Evolutionary conservation across 441 rosid species (phyloP).

Genomic region (Adansonia madagascariensis): DNA sequence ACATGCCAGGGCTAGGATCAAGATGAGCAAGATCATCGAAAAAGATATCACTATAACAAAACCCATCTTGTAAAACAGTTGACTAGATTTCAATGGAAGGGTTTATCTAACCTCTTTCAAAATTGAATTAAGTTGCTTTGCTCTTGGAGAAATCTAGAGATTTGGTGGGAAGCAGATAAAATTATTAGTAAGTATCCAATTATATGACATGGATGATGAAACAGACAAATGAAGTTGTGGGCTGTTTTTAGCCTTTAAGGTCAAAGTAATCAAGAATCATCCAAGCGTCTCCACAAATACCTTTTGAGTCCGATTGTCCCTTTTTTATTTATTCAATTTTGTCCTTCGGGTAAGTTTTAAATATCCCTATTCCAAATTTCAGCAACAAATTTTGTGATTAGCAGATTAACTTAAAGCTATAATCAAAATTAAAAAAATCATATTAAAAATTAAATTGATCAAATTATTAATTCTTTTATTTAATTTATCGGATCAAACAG

Average conservation of each 20-base stretch:
- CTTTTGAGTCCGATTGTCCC: neutral
- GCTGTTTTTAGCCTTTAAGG: neutral
- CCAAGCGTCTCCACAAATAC: conserved; percentile 2
- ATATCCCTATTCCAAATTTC: neutral
- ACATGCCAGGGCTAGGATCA: conserved; percentile 48
- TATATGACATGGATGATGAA: neutral
- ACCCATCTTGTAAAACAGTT: conserved; percentile 36
- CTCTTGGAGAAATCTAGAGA: neutral
- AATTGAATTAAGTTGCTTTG: neutral
- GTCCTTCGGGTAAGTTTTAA: neutral
- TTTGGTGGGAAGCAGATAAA: neutral
- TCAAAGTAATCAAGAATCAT: neutral
- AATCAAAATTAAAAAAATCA: neutral
- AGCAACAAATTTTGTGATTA: neutral
- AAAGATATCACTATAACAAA: conserved; percentile 43
- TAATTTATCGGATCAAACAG: too few species aligned
- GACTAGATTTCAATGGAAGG: neutral
- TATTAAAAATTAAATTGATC: too few species aligned
- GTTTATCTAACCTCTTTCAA: neutral
- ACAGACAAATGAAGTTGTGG: neutral
- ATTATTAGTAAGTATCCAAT: too few species aligned
- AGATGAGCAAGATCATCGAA: conserved; percentile 45
- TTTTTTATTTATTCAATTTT: neutral
- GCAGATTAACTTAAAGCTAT: neutral
- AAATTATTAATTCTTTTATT: too few species aligned